Evolutionary conservation across 1,284 basidiomycete genomes (phyloP).

Genomic region (Sporisorium reilianum): DNA sequence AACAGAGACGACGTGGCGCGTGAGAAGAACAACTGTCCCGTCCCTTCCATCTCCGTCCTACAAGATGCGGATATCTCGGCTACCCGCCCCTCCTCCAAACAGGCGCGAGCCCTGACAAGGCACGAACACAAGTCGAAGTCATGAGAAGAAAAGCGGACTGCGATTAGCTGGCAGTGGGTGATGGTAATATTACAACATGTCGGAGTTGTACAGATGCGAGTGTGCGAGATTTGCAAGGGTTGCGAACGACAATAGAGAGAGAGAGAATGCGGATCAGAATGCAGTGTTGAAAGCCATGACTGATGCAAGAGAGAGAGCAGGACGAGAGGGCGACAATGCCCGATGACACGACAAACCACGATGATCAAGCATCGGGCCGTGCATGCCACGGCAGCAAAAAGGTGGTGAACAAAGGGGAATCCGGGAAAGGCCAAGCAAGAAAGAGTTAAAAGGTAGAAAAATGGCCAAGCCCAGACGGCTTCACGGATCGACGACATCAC

Average conservation of each 20-base stretch:
- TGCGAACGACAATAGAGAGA: conserved; percentile 37
- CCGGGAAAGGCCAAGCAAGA: conserved; percentile 15
- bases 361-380: not conserved
- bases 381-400: not conserved
- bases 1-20: not conserved
- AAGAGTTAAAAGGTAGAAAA: not conserved
- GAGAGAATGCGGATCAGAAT: conserved; percentile 29
- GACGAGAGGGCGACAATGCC: conserved; percentile 7
- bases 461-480: conserved; percentile 6
- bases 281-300: conserved; percentile 49
- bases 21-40: too few relatives aligned
- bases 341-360: conserved; percentile 8
- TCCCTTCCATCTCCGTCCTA: too few relatives aligned
- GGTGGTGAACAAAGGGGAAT: conserved; percentile 2
- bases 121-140: too few relatives aligned
- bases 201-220: conserved; percentile 55
- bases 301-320: conserved; percentile 31
- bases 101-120: too few relatives aligned
- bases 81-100: not conserved
- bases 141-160: not conserved
- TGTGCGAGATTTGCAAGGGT: conserved; percentile 22
- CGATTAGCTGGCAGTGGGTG: conserved; percentile 36
- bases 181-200: conserved; percentile 48
- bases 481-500: not conserved
- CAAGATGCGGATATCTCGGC: not conserved